Evolutionary conservation across 2,329 filamentous ascomycete genomes (phyloP), one percentile per base, ranked within the genome.

Genomic region (Penicillium occitanis): DNA sequence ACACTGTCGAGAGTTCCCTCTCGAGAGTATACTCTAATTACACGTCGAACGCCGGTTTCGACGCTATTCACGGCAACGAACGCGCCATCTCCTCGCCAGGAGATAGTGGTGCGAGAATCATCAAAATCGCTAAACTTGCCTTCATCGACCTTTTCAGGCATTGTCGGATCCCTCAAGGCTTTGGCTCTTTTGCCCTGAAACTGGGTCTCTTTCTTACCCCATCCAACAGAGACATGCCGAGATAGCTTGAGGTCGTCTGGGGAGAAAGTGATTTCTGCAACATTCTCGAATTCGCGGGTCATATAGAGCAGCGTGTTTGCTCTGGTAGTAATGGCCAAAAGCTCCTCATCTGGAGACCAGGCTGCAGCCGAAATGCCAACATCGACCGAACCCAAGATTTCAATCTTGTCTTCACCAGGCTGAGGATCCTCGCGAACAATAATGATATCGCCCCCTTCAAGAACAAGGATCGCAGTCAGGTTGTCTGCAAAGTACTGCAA

Each of bases 151-250:
- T 90, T 91, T 76, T 98, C 93, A 0, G 95, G 95, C 70, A 99
- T 91, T 10, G 95, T 99, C 17, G 95, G 95, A 77, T 99, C 95
- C 63, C 92, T 87, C 69, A 98, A 82, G 22, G 93, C 93, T 79
- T 88, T 89, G 66, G 93, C 94, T 68, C 93, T 88, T 73, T 91
- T 92, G 61, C 95, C 95, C 74, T 97, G 91, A 77, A 99, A 99
- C 77, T 99, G 95, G 0, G 95, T 99, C 79, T 99, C 95, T 75
- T 91, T 92, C 82, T 98, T 98, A 67, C 95, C 95, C 95, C 95
- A 99, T 60, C 95, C 95, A 25, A 99, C 94, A 22, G 93, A 96
- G 66, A 97, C 95, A 81, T 97, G 93, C 76, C 90, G 95, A 30
- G 91, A 98, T n/a, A 88, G 87, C 71, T 90, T 90, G 69, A 96